A percentile compares a stretch with the other conserved stretches of the same genome.
These are phyloP conservation scores for Penicillium arizonense DNA, from an alignment of 495 filamentous ascomycete genomes.

Conservation along the genomic window DNA sequence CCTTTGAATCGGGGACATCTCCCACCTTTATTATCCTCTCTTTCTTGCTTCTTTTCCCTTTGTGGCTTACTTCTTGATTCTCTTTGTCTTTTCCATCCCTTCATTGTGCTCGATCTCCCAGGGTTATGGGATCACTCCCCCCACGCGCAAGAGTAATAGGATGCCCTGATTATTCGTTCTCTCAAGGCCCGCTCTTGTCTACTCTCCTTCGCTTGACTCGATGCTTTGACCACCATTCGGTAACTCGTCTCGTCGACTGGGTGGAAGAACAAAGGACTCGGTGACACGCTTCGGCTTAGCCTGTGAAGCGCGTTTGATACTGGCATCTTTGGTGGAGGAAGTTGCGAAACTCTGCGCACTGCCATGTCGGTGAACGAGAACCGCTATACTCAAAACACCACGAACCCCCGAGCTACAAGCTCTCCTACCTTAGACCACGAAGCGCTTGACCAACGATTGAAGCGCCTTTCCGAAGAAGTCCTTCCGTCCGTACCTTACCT, in stretches of 20 bases:
- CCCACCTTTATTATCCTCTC: not conserved
- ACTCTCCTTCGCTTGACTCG: slow-evolving; percentile 6
- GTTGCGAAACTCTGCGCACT: slow-evolving; percentile 27
- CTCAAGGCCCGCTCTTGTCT: slow-evolving; percentile 5
- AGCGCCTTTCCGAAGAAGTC: slow-evolving; percentile 43
- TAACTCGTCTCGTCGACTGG: slow-evolving; percentile 1
- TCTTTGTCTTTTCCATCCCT: not conserved
- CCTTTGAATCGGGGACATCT: slow-evolving; percentile 2
- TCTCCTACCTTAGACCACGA: slow-evolving; percentile 28
- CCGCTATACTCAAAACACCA: slow-evolving; percentile 30
- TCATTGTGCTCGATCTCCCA: slow-evolving; percentile 6
- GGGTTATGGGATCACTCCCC: slow-evolving; percentile 7
- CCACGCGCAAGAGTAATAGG: slow-evolving; percentile 7
- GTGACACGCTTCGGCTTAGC: not conserved
- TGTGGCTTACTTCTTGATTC: not conserved
- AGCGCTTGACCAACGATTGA: slow-evolving; percentile 39
- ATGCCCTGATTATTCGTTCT: slow-evolving; percentile 18
- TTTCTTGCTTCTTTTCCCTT: slow-evolving; percentile 6
- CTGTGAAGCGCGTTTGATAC: slow-evolving; percentile 9
- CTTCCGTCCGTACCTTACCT: slow-evolving; percentile 50
- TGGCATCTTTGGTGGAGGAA: slow-evolving; percentile 19
- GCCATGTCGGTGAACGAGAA: slow-evolving; percentile 49
- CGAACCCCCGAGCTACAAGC: slow-evolving; percentile 20
- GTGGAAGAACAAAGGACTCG: not conserved
- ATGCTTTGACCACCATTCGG: slow-evolving; percentile 16